Base-by-base conservation (phyloP, 2,329 filamentous ascomycete genomes). In the Diaporthe ilicicola region DNA sequence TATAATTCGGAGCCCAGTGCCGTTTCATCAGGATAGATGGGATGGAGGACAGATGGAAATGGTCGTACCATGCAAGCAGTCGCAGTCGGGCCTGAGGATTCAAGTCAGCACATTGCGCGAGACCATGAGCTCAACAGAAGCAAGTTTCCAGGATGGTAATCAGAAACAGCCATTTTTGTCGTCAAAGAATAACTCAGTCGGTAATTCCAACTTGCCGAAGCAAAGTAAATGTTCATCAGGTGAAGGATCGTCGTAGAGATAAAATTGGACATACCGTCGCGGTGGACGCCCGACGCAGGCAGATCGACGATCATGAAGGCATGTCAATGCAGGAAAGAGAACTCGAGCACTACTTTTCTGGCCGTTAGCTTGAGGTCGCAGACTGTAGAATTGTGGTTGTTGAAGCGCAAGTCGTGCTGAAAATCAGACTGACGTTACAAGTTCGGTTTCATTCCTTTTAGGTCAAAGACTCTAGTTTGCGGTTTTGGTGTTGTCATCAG, bases 391-490 rank as follows among this genome's bases (percentile, higher is more conserved):
- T 37, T n/a, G 55, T 75, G 71, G 44, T 55, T 15, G 59, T 51
- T 54, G 68, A 39, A 69, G 53, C 70, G 72, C 69, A 70, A 74
- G 71, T 71, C 71, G 72, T 70, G 70, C 72, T 71, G 70, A 72
- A 80, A 82, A 87, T 96, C 93, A 96, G 93, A 94, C 93, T 96
- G 93, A 96, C 93, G 93, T 95, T 91, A 89, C 91, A 93, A 90
- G 89, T 87, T 81, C 90, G 82, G 91, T 95, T 95, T 95, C 93
- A 95, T 92, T 88, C 90, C 87, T 29, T 82, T 81, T 81, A 86
- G 92, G 91, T 97, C 94, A 96, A 96, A 97, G 94, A 97, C 94
- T 97, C 94, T 97, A 97, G 93, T 95, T 95, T 91, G 91, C 89
- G 92, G 92, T 94, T 91, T 88, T 87, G 85, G 86, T 82, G 82